phyloP scores from a whole-genome alignment of 148 eudicot genomes.

The Oxyria digyna region DNA sequence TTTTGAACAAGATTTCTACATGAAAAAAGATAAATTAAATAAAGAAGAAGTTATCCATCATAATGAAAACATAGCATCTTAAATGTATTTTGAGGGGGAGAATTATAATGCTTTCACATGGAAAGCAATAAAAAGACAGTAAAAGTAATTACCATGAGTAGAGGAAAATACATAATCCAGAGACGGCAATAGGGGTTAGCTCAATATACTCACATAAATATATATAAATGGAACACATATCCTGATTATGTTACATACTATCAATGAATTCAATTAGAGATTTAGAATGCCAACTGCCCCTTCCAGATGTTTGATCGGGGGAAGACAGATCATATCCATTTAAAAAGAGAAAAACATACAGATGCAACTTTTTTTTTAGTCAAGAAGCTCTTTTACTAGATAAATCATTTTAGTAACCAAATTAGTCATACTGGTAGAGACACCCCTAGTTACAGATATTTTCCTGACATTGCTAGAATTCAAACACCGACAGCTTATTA shows the following conservation, averaged over 20 bases:
- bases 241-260: not conserved
- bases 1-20: slow-evolving; percentile 54
- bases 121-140: not conserved
- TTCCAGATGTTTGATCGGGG: not conserved
- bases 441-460: not conserved
- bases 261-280: not conserved
- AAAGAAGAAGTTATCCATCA: not conserved
- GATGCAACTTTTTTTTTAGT: not conserved
- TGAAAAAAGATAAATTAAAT: not conserved
- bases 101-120: not conserved
- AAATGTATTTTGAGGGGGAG: not conserved
- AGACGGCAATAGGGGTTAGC: not conserved
- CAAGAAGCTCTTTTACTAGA: not conserved
- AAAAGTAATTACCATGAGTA: not conserved
- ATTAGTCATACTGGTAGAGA: not conserved
- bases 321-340: not conserved
- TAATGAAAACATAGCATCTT: not conserved
- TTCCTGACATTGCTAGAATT: not conserved
- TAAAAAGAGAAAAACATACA: not conserved
- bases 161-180: not conserved
- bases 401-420: not conserved
- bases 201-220: not conserved
- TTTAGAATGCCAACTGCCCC: not conserved
- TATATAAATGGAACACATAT: not conserved
- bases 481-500: not conserved